Evolutionary conservation across 345 rosid genomes (phyloP), one percentile per base, ranked within the genome.

Genomic region (Citropsis articulata): DNA sequence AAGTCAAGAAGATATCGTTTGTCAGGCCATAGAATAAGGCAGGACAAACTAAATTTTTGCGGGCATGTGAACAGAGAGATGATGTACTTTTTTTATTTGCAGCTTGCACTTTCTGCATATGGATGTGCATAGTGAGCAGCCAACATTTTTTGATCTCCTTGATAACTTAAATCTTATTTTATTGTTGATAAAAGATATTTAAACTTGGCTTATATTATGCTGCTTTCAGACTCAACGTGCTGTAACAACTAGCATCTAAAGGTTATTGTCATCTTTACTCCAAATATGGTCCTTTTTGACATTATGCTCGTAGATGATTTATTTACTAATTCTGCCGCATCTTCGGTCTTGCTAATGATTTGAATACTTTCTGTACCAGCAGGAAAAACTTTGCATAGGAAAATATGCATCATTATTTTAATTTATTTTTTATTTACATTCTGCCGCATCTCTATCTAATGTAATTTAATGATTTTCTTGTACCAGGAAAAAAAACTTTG

Each of bases 1-100:
- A 66, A 76, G 78, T 66, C 63, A 75, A 65, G 64, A 68, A 76
- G 72, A 75, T 75, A 64, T 14, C 5, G 53, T 66, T 66, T 19
- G 63, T 53, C 24, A 50, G 33, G 63, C 70, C 30, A n/a, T 30
- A 50, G 55, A 65, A 50, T 4, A 55, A 27, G 70, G 35, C 35
- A 53, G 50, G 78, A 55, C 72, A 76, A 76, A 36, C 68, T 12
- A 56, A 53, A 53, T 45, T 64, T 36, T 76, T 21, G 36, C 22
- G 35, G 18, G 67, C 72, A 55, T 65, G 72, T 25, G 78, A 53
- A 66, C 64, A 33, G 25, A 33, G 64, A 55, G 72, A 53, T 8
- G 55, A 66, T 76, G 72, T 66, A 9, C 64, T 66, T n/a, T 31
- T 45, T 67, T 45, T 24, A 38, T 40, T 40, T 40, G 38, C 77